These are phyloP conservation scores for Aspergillus carlsbadensis DNA, from an alignment of 495 filamentous ascomycete species.

Conservation along the genomic window DNA sequence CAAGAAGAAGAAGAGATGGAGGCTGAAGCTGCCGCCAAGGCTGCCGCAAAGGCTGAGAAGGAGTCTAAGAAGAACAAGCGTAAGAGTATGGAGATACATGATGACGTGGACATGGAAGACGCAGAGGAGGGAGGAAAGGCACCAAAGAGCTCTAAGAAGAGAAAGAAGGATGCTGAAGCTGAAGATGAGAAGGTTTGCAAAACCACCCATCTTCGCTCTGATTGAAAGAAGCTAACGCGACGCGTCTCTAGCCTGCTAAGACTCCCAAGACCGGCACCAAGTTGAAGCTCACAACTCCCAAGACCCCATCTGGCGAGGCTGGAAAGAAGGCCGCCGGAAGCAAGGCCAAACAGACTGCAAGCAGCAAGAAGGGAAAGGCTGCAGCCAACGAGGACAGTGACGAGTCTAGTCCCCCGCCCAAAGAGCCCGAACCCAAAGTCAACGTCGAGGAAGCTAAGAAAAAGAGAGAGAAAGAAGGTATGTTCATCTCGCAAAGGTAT, in stretches of 20 bases:
- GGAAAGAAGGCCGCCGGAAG: slow-evolving; percentile 52
- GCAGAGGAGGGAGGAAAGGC: slow-evolving; percentile 53
- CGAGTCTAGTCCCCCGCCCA: slow-evolving; percentile 42
- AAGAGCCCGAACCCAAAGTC: slow-evolving; percentile 53
- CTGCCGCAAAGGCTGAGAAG: slow-evolving; percentile 58
- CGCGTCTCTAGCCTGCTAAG: slow-evolving; percentile 45
- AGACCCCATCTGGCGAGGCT: slow-evolving; percentile 43
- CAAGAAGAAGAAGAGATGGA: slow-evolving; percentile 62
- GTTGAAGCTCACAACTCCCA: slow-evolving; percentile 53
- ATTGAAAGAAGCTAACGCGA: background rate
- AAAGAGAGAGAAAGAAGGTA: slow-evolving; percentile 68
- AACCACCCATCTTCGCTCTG: background rate
- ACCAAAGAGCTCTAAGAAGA: slow-evolving; percentile 60
- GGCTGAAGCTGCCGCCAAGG: slow-evolving; percentile 58
- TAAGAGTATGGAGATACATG: slow-evolving; percentile 54
- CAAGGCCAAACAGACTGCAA: slow-evolving; percentile 57
- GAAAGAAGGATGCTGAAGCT: slow-evolving; percentile 62
- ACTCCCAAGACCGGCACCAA: slow-evolving; percentile 59
- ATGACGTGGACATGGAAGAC: slow-evolving; percentile 78
- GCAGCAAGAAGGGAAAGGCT: slow-evolving; percentile 40
- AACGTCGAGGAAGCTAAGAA: slow-evolving; percentile 61
- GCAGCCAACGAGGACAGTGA: slow-evolving; percentile 44
- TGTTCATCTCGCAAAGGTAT: slow-evolving; percentile 14
- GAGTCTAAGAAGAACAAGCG: slow-evolving; percentile 60
- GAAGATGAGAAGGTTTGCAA: slow-evolving; percentile 38